These are phyloP conservation scores for Phytophthora pistaciae DNA, from an alignment of 352 stramenopile genomes.

Conservation along the genomic window DNA sequence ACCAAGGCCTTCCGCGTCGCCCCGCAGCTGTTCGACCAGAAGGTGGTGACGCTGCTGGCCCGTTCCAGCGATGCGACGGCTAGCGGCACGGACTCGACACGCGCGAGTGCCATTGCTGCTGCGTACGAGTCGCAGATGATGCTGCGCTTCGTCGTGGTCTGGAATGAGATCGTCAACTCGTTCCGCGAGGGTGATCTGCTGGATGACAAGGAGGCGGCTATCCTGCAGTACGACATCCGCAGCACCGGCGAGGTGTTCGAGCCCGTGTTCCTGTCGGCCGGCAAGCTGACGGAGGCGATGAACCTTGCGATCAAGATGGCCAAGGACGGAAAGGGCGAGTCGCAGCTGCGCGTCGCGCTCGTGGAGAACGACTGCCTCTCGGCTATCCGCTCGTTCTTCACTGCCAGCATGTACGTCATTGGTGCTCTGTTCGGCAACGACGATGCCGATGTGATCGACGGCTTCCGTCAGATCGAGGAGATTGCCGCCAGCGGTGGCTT, in stretches of 20 bases:
- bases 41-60: conserved; percentile 72
- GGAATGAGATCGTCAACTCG: conserved; percentile 88
- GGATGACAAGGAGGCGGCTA: conserved; percentile 82
- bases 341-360: conserved; percentile 76
- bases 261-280: conserved; percentile 86
- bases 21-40: conserved; percentile 82
- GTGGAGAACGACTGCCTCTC: conserved; percentile 87
- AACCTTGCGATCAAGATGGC: conserved; percentile 69
- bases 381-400: conserved; percentile 87
- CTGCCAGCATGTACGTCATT: conserved; percentile 80
- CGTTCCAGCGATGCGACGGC: conserved; percentile 62
- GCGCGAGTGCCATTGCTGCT: conserved; percentile 53
- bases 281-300: conserved; percentile 85
- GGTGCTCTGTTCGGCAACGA: conserved; percentile 79
- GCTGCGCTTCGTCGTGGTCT: conserved; percentile 83
- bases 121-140: conserved; percentile 87
- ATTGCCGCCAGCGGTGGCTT: conserved; percentile 71
- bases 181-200: conserved; percentile 80
- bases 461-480: conserved; percentile 83
- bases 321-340: conserved; percentile 86
- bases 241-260: conserved; percentile 90
- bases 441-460: conserved; percentile 83
- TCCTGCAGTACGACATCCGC: conserved; percentile 87
- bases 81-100: conserved; percentile 52
- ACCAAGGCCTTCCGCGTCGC: conserved; percentile 81